Evolutionary conservation across 2,329 filamentous ascomycete genomes (phyloP).

Genomic region (Aspergillus sp.): DNA sequence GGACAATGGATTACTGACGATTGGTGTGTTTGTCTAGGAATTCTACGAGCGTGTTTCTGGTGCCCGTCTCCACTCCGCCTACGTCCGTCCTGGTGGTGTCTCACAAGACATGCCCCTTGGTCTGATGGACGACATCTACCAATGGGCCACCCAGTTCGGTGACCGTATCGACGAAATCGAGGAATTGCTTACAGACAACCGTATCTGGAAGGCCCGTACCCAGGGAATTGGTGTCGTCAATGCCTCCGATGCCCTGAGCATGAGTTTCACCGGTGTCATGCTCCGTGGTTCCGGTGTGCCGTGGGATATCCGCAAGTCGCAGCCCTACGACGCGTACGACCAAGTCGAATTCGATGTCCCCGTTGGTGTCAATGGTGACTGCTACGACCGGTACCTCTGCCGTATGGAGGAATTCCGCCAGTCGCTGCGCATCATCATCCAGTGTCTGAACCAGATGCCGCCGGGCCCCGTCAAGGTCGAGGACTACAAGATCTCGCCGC

Average conservation of each 20-base stretch:
- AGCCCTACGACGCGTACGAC: conserved; percentile 96
- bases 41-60: conserved; percentile 99
- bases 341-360: conserved; percentile 97
- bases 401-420: conserved; percentile 99
- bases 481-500: conserved; percentile 96
- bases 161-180: conserved; percentile 98
- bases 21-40: conserved; percentile 53
- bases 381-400: conserved; percentile 98
- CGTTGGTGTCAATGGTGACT: conserved; percentile 93
- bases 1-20: conserved; percentile 8
- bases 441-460: conserved; percentile 99
- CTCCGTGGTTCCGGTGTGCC: conserved; percentile 91
- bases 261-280: conserved; percentile 96
- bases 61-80: conserved; percentile 92
- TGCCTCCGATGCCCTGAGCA: conserved; percentile 90
- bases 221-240: conserved; percentile 85
- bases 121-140: conserved; percentile 96
- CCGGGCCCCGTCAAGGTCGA: conserved; percentile 88
- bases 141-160: conserved; percentile 98
- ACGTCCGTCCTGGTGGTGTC: conserved; percentile 92
- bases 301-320: conserved; percentile 92
- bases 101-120: conserved; percentile 90
- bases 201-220: conserved; percentile 94
- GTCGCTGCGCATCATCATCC: conserved; percentile 94
- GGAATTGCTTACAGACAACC: conserved; percentile 97